Evolutionary conservation across 306 rosid genomes (phyloP).

Genomic region (Corylus heterophylla): DNA sequence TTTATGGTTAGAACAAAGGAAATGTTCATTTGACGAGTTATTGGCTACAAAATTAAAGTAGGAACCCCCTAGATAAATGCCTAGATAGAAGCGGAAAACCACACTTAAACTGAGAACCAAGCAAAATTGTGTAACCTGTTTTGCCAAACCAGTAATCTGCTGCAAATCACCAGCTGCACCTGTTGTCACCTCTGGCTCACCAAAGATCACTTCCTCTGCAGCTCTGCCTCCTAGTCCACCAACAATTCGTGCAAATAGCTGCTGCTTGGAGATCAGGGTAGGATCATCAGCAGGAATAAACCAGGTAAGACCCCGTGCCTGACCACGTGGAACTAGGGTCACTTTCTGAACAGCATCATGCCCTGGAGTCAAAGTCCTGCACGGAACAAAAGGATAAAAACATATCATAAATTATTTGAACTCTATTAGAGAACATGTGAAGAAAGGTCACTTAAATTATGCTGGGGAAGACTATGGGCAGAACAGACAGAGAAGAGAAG

Average conservation of each 20-base stretch:
- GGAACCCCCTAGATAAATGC: not conserved
- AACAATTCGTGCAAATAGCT: constrained; percentile 96
- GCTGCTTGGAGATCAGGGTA: constrained; percentile 91
- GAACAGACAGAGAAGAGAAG: not conserved
- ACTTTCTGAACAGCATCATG: constrained; percentile 95
- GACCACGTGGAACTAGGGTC: constrained; percentile 93
- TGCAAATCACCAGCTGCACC: constrained; percentile 98
- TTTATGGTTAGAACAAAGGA: not conserved
- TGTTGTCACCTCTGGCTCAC: constrained; percentile 97
- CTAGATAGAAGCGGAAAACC: not conserved
- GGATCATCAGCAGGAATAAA: constrained; percentile 96
- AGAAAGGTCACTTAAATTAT: not conserved
- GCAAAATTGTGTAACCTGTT: constrained; percentile 51
- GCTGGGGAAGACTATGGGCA: not conserved
- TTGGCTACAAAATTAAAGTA: not conserved
- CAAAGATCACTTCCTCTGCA: constrained; percentile 93
- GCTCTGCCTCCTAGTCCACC: constrained; percentile 99
- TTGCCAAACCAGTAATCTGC: constrained; percentile 92
- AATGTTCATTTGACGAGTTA: constrained; percentile 7
- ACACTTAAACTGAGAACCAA: not conserved
- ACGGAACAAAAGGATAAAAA: constrained; percentile 24
- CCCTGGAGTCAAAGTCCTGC: constrained; percentile 96
- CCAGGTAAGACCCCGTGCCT: constrained; percentile 99
- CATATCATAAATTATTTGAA: not conserved
- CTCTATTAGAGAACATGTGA: not conserved